Conservation (phyloP, 192 early-diverging fungal genomes). For the Spizellomyces punctatus region DNA sequence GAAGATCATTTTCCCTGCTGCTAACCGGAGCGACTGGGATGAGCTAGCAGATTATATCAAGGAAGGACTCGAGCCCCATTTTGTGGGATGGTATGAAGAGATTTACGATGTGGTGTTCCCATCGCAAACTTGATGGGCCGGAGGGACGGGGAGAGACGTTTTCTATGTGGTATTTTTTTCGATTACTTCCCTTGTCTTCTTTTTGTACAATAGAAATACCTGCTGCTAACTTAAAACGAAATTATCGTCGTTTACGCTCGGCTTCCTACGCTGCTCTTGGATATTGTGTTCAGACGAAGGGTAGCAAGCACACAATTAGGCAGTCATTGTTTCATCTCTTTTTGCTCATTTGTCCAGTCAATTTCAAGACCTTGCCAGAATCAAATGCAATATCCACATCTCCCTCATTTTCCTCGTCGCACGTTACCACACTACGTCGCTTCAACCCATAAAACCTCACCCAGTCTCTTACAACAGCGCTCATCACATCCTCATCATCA, state of each 20-base stretch:
- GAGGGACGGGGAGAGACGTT: too few species aligned
- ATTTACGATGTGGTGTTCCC: conserved; percentile 48
- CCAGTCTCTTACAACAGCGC: not conserved
- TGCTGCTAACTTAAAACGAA: too few species aligned
- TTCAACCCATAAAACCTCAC: not conserved
- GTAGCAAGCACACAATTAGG: too few species aligned
- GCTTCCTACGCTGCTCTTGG: too few species aligned
- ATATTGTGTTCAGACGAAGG: too few species aligned
- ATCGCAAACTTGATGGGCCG: not conserved
- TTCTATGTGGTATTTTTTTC: too few species aligned
- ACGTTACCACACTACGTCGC: not conserved
- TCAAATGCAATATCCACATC: not conserved
- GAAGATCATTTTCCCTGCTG: conserved; percentile 86
- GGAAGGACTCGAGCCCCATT: conserved; percentile 82
- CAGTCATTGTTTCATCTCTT: too few species aligned
- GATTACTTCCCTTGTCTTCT: too few species aligned
- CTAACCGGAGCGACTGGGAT: conserved; percentile 93
- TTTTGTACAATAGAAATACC: too few species aligned
- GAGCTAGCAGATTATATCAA: conserved; percentile 91
- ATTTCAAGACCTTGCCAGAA: not conserved
- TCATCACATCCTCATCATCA: not conserved
- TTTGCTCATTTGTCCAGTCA: not conserved
- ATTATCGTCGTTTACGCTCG: too few species aligned
- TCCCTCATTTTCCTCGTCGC: too few species aligned
- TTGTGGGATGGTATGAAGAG: conserved; percentile 78